Evolutionary conservation across 2,329 filamentous ascomycete species (phyloP).

Genomic region (Aspergillus sp.): DNA sequence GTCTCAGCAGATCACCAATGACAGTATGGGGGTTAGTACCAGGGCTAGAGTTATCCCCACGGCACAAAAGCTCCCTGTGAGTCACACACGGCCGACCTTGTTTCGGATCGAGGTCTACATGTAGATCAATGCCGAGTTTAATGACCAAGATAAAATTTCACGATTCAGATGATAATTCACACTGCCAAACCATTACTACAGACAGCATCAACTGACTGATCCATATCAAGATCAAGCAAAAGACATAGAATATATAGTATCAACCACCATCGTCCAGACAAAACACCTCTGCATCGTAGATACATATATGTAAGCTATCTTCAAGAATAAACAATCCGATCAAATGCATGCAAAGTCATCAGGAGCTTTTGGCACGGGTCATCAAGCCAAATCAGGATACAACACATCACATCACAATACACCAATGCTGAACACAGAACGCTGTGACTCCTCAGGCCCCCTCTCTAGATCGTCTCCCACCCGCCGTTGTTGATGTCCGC

Average conservation of each 20-base stretch:
- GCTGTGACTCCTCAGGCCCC: background rate
- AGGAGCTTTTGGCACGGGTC: background rate
- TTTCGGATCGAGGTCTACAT: too few relatives aligned
- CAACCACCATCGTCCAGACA: background rate
- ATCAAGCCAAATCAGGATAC: background rate
- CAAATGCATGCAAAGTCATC: background rate
- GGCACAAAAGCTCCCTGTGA: too few relatives aligned
- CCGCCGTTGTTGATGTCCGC: constrained; percentile 96
- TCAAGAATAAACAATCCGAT: background rate
- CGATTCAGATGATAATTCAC: too few relatives aligned
- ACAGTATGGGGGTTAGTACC: too few relatives aligned
- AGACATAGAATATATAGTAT: too few relatives aligned
- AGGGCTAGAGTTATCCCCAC: too few relatives aligned
- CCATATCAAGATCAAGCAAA: background rate
- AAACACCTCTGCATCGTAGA: background rate
- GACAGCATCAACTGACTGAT: too few relatives aligned
- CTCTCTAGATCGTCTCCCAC: constrained; percentile 70
- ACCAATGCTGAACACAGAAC: background rate
- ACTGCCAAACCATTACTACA: too few relatives aligned
- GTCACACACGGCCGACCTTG: too few relatives aligned
- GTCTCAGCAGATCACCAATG: too few relatives aligned
- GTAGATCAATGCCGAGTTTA: too few relatives aligned
- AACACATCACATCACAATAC: background rate
- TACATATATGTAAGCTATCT: background rate
- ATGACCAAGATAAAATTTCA: too few relatives aligned